Conservation (phyloP, 495 filamentous ascomycete genomes). For the Aspergillus coremiiformis region DNA sequence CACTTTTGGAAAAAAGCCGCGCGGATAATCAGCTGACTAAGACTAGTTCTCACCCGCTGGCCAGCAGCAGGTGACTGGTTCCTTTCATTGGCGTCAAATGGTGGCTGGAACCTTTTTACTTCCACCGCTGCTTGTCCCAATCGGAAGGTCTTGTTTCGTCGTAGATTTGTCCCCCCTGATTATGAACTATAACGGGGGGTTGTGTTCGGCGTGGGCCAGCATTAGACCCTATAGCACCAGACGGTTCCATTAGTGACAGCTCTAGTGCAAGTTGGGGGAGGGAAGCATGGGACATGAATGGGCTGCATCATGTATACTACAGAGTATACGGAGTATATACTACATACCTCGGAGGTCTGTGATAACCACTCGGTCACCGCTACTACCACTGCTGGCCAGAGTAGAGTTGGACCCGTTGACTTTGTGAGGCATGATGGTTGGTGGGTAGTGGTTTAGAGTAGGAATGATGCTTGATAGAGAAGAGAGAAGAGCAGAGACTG, state of each 20-base stretch:
- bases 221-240: conserved; percentile 21
- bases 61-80: not conserved
- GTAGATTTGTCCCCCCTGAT: conserved; percentile 40
- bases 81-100: not conserved
- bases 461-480: not conserved
- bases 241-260: conserved; percentile 7
- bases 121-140: conserved; percentile 46
- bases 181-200: conserved; percentile 37
- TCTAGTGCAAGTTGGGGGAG: not conserved
- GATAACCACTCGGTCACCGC: conserved; percentile 30
- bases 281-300: no score
- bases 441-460: not conserved
- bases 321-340: not conserved
- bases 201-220: conserved; percentile 24
- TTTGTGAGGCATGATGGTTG: conserved; percentile 37
- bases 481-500: not conserved
- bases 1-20: conserved; percentile 26
- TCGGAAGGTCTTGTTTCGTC: conserved; percentile 42
- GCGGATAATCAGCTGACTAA: conserved; percentile 20
- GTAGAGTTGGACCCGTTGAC: conserved; percentile 40
- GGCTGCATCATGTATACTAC: conserved; percentile 1
- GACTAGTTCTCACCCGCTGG: not conserved
- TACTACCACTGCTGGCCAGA: conserved; percentile 36
- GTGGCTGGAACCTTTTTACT: conserved; percentile 20
- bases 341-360: conserved; percentile 33